phyloP scores from a whole-genome alignment of 2,329 filamentous ascomycete species.

The Microdochium bolleyi region DNA sequence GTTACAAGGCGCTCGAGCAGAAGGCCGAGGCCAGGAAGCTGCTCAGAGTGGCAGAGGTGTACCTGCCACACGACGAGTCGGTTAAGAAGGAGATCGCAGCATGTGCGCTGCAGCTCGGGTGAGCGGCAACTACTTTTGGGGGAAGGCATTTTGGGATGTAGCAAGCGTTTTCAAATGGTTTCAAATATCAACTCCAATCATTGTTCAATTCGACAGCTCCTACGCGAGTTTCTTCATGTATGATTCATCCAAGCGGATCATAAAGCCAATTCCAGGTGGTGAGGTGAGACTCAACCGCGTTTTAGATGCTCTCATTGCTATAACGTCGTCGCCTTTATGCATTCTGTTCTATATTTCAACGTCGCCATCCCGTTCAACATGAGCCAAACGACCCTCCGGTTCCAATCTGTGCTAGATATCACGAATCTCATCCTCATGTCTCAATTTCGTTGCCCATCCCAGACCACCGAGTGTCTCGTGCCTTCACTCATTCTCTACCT shows the following conservation, averaged over 20 bases:
- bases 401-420: too few species aligned
- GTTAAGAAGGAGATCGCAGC: conserved; percentile 11
- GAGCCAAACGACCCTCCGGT: too few species aligned
- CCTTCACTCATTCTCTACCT: neutral
- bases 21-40: conserved; percentile 10
- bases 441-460: too few species aligned
- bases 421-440: too few species aligned
- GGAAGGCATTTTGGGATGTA: neutral
- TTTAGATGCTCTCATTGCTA: too few species aligned
- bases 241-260: neutral
- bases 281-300: too few species aligned
- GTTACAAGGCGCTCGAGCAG: conserved; percentile 21
- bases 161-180: neutral
- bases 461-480: too few species aligned
- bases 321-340: too few species aligned
- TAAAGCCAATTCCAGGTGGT: too few species aligned
- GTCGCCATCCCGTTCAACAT: too few species aligned
- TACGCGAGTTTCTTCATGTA: neutral
- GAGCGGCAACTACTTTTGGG: neutral
- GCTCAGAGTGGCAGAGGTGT: conserved; percentile 12
- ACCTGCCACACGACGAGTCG: conserved; percentile 12
- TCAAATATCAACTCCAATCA: neutral
- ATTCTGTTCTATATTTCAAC: too few species aligned
- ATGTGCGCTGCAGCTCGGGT: conserved; percentile 7
- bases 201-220: too few species aligned